Evolutionary conservation across 73 alveolate species (phyloP), one percentile per base, ranked within the genome.

Genomic region (Durusdinium trenchii): DNA sequence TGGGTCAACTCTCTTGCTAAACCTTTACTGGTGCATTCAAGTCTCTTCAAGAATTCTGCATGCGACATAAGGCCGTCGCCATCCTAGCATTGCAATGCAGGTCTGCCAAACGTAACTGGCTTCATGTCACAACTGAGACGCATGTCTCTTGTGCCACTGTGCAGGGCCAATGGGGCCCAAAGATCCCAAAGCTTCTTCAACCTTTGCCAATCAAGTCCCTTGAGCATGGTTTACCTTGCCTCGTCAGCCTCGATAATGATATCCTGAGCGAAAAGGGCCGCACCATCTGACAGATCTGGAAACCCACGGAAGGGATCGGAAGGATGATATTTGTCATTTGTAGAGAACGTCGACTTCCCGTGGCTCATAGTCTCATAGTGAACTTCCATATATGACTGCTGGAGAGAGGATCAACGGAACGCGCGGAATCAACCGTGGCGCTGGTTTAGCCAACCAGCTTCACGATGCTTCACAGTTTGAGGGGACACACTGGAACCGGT

Each of bases 61-160:
- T 91, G 98, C 14, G 98, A 91, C 98, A 91, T 91, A 60, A 91
- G 57, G 79, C 98, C 98, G 48, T 91, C 98, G 48, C 98, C 98
- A 71, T 91, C 98, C 98, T 91, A 60, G 50, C 32, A 12, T 3
- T 35, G 30, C 73, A 60, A 60, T 57, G 12, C 32, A 45, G 26
- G 28, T 38, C 16, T 1, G 83, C 18, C 45, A 4, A 32, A 71
- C 18, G 20, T 14, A 78, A 46, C 87, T 78, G 87, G 83, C 47
- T 0, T 42, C 32, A 42, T 35, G 3, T 14, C 36, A 23, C 83
- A 30, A 67, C 82, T 16, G 82, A 35, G 10, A 26, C 43, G 69
- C 32, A 57, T 12, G 12, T 12, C 23, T 57, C 69, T 57, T 57
- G 12, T 12, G 69, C 69, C 69, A 12, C 69, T n/a, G n/a, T n/a